Percentiles rank a stretch among this genome's conserved stretches.
These are phyloP conservation scores for Ilex paraguariensis DNA, from an alignment of 305 asterid genomes.

Conservation along the genomic window DNA sequence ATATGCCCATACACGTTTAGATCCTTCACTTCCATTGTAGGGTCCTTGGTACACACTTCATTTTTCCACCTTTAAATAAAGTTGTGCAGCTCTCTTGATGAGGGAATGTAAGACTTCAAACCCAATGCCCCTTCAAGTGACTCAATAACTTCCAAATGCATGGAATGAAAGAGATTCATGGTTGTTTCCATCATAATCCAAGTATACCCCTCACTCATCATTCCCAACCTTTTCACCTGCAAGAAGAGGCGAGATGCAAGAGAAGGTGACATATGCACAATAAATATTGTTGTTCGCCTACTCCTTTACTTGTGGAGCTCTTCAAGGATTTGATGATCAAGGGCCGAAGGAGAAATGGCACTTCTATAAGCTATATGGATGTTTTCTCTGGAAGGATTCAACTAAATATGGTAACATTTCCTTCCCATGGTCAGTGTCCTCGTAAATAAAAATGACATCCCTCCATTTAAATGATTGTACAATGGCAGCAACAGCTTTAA, in stretches of 20 bases:
- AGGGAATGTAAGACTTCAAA: slow-evolving; percentile 27
- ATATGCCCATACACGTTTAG: slow-evolving; percentile 36
- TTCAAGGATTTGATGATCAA: slow-evolving; percentile 26
- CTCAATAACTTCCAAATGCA: slow-evolving; percentile 23
- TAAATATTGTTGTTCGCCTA: slow-evolving; percentile 12
- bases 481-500: slow-evolving; percentile 29
- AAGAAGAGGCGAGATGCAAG: slow-evolving; percentile 27
- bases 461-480: slow-evolving; percentile 29
- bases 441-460: slow-evolving; percentile 22
- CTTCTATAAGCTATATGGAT: slow-evolving; percentile 14
- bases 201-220: slow-evolving; percentile 35
- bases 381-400: slow-evolving; percentile 21
- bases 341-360: slow-evolving; percentile 22
- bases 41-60: slow-evolving; percentile 13
- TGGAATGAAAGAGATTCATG: slow-evolving; percentile 25
- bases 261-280: slow-evolving; percentile 38
- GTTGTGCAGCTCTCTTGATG: slow-evolving; percentile 20
- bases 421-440: slow-evolving; percentile 29
- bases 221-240: slow-evolving; percentile 28
- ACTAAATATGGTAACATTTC: slow-evolving; percentile 18
- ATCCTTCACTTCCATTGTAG: slow-evolving; percentile 12
- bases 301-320: slow-evolving; percentile 21
- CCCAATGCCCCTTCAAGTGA: slow-evolving; percentile 36
- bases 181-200: slow-evolving; percentile 45
- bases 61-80: slow-evolving; percentile 28